These are phyloP conservation scores for Cylindrotheca fusiformis DNA, from an alignment of 108 stramenopile species.

Conservation along the genomic window DNA sequence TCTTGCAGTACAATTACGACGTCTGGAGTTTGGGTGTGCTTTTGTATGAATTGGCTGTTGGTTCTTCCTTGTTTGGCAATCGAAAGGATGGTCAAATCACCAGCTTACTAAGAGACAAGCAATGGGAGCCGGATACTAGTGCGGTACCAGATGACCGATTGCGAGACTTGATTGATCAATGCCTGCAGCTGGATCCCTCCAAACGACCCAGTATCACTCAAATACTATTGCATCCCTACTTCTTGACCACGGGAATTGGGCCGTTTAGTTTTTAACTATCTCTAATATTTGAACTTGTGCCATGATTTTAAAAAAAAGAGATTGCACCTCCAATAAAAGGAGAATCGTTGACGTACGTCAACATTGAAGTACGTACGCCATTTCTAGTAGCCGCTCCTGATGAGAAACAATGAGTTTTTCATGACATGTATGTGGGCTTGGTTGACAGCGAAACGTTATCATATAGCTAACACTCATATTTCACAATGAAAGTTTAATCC, in stretches of 20 bases:
- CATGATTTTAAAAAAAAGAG: too few relatives aligned
- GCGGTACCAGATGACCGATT: slow-evolving; percentile 42
- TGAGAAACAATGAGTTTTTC: too few relatives aligned
- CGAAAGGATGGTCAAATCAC: slow-evolving; percentile 38
- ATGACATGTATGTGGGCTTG: too few relatives aligned
- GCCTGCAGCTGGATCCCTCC: slow-evolving; percentile 56
- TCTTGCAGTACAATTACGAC: slow-evolving; percentile 75
- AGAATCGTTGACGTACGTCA: too few relatives aligned
- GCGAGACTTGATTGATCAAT: slow-evolving; percentile 62
- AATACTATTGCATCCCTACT: slow-evolving; percentile 80
- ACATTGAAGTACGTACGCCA: too few relatives aligned
- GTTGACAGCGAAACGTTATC: too few relatives aligned
- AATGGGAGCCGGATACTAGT: slow-evolving; percentile 17
- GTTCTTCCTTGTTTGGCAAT: slow-evolving; percentile 65
- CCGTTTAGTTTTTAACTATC: slow-evolving; percentile 19
- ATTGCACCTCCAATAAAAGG: too few relatives aligned
- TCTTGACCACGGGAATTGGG: slow-evolving; percentile 40
- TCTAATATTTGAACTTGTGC: too few relatives aligned
- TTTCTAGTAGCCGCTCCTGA: too few relatives aligned
- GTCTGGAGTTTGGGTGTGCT: slow-evolving; percentile 82
- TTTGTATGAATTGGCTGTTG: slow-evolving; percentile 76
- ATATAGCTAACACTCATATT: too few relatives aligned
- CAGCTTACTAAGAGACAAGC: slow-evolving; percentile 36
- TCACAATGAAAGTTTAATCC: too few relatives aligned
- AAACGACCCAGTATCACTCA: slow-evolving; percentile 61